A percentile compares a stretch with the other conserved stretches of the same genome.
These are phyloP conservation scores for Vararia minispora DNA, from an alignment of 768 basidiomycete genomes.

Conservation along the genomic window DNA sequence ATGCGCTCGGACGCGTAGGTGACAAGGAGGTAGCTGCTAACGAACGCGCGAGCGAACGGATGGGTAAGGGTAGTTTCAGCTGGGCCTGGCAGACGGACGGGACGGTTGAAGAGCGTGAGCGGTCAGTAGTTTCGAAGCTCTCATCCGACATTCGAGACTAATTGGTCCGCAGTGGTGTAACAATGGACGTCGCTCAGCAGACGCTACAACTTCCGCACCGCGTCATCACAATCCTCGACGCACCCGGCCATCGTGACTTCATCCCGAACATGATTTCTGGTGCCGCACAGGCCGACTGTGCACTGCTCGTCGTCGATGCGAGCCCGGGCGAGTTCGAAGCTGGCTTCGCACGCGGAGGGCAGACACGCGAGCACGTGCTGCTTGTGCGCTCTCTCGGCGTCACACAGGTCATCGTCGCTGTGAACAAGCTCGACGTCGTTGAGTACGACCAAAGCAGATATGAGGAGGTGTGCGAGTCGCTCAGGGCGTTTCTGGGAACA, in stretches of 20 bases:
- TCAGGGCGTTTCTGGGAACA: conserved; percentile 76
- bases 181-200: conserved; percentile 92
- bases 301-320: conserved; percentile 87
- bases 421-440: conserved; percentile 97
- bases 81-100: conserved; percentile 99
- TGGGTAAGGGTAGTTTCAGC: conserved; percentile 90
- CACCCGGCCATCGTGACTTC: conserved; percentile 95
- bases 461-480: conserved; percentile 64
- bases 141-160: not conserved
- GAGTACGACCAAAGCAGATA: conserved; percentile 76
- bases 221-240: conserved; percentile 88
- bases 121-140: conserved; percentile 40
- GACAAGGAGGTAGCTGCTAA: conserved; percentile 79
- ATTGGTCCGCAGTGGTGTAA: conserved; percentile 64
- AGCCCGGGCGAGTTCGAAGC: conserved; percentile 89
- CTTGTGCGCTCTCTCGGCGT: conserved; percentile 91
- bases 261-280: conserved; percentile 99
- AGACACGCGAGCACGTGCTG: conserved; percentile 89
- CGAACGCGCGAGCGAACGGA: conserved; percentile 80
- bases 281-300: conserved; percentile 93
- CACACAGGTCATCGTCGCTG: conserved; percentile 78
- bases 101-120: conserved; percentile 81
- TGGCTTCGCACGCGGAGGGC: conserved; percentile 88
- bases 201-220: conserved; percentile 62
- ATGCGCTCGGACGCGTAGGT: conserved; percentile 81